Evolutionary conservation across 768 basidiomycete species (phyloP).

Genomic region (Pulveroboletus frians): DNA sequence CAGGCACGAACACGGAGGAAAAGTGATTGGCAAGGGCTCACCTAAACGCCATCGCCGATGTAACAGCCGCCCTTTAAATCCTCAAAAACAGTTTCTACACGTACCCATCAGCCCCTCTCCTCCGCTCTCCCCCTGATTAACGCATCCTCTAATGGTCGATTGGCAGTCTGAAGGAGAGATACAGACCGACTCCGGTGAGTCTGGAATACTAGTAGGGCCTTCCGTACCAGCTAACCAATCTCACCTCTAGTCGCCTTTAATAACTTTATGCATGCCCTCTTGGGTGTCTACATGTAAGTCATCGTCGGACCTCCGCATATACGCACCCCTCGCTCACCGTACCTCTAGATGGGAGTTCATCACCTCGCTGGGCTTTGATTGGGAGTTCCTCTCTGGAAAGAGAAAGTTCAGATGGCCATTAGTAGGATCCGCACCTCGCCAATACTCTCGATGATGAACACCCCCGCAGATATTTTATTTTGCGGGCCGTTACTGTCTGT

Average conservation of each 20-base stretch:
- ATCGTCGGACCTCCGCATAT: slow-evolving; percentile 1
- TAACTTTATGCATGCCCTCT: slow-evolving; percentile 55
- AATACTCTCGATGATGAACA: background rate
- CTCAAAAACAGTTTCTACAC: slow-evolving; percentile 2
- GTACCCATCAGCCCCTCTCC: background rate
- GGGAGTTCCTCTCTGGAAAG: slow-evolving; percentile 52
- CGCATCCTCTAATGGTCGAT: slow-evolving; percentile 42
- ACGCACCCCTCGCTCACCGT: slow-evolving; percentile 1
- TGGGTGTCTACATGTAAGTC: slow-evolving; percentile 57
- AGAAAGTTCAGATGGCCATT: slow-evolving; percentile 63
- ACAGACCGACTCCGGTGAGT: slow-evolving; percentile 41
- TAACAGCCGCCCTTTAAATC: slow-evolving; percentile 5
- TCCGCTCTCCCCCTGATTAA: background rate
- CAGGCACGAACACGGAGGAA: background rate
- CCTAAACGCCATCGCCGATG: slow-evolving; percentile 19
- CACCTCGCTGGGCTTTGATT: slow-evolving; percentile 59
- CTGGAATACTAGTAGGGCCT: background rate
- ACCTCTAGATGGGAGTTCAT: slow-evolving; percentile 59
- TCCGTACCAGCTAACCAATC: slow-evolving; percentile 6
- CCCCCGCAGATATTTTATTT: slow-evolving; percentile 58
- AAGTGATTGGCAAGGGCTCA: slow-evolving; percentile 9
- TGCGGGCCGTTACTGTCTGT: slow-evolving; percentile 57
- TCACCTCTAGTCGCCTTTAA: slow-evolving; percentile 29
- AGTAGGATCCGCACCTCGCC: slow-evolving; percentile 32
- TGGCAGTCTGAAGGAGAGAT: slow-evolving; percentile 51